Base-by-base conservation (phyloP, 495 filamentous ascomycete species). In the Penicillium simplicissimum region DNA sequence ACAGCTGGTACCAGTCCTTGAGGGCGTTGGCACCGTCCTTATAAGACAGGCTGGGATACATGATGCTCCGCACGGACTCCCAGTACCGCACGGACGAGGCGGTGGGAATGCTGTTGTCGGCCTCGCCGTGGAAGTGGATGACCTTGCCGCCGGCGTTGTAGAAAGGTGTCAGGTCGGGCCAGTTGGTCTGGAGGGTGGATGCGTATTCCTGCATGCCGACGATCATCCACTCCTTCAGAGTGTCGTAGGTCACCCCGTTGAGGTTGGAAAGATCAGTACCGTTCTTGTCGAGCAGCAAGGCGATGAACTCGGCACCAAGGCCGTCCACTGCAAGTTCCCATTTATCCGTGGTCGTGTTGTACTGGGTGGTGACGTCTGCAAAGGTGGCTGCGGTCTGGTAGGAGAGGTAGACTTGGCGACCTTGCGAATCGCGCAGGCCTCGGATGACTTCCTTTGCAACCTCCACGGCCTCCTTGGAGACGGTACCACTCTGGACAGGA, bases 1-100 rank as follows among this genome's bases (percentile, higher is more conserved):
- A 85, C 21, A 85, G 62, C n/a, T 73, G 76, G 65, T 85, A 82
- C 71, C 76, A 86, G 13, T 81, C 82, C 25, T 74, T 67, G 53
- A 85, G 59, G 31, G 73, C 71, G 13, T 67, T 55, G 38, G 64
- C 67, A 48, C 76, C 70, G n/a, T 74, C 68, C 28, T 74, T 74
- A 60, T 67, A 77, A 11, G 61, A 59, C 3, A 77, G 57, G 14
- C 65, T 54, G 0, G 77, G 76, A 62, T 81, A 84, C 82, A 84
- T 86, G 52, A 75, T 67, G 8, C 61, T 66, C 13, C 80, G 73
- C 14, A 85, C 83, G 4, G 80, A 74, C 37, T 85, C 80, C 57
- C 75, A 74, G 58, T 81, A 85, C 25, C 74, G 75, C 8, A 82
- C 72, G 0, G 80, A 83, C 1, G 77, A 80, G 15, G 58, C 79